Evolutionary conservation across 352 stramenopile species (phyloP), one percentile per base, ranked within the genome.

Genomic region (Pythium aquatile): DNA sequence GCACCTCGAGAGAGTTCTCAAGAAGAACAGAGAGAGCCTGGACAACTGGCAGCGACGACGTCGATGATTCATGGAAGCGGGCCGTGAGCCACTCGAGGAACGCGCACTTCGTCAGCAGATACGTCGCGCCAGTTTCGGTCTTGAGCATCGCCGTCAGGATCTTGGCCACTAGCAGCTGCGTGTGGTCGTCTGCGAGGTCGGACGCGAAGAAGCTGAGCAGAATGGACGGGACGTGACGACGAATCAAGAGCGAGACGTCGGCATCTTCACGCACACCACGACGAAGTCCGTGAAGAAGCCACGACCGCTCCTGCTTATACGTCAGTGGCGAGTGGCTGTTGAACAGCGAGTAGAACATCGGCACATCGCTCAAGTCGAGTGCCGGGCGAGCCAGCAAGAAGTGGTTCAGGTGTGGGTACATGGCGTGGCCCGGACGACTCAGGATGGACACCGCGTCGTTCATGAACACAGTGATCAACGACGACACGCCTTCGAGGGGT

Each of bases 311-410:
- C 60, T 94, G 83, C 24, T 88, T 85, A 67, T 85, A 93, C 1
- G 74, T 93, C 17, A 85, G 65, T 20, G 81, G 74, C 42, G 83
- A 74, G 30, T 81, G 80, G 35, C 79, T 91, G 72, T 94, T 90
- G 68, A 96, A 96, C 4, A 96, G 68, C 49, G 87, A 78, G 67
- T 94, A 96, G 62, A 96, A 96, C 86, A 96, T 94, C 2, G 87
- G 87, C 10, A 96, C 87, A 64, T 94, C 86, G 44, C 68, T 76
- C 17, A 93, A 54, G 62, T 96, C 86, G 62, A 96, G 73, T 17
- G 83, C 82, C 0, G 84, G 82, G 13, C 86, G 84, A n/a, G 85
- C 76, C 10, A 96, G 68, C 32, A 96, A 59, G 53, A 96, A 96
- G 48, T 91, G 83, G 66, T 96, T 96, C 37, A 96, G 55, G 62